Base-by-base conservation (phyloP, 768 basidiomycete species). In the Lactarius indigo region DNA sequence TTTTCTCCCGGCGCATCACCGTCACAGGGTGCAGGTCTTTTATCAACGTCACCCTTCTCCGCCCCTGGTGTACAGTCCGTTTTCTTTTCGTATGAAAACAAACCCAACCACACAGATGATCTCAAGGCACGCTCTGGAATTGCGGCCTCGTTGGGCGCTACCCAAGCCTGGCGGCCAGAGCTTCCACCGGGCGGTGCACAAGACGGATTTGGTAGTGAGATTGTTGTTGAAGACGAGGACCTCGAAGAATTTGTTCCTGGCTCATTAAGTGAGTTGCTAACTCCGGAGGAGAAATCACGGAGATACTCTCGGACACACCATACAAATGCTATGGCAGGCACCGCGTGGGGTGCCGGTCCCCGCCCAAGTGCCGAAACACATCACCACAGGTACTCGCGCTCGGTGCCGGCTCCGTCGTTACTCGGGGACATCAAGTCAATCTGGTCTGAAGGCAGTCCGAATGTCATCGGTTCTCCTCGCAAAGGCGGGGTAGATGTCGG, bases 161-260 rank as follows among this genome's bases (percentile, higher is more conserved):
- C 82, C 75, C 81, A 81, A 73, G 73, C 80, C 76, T 73, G 83
- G 82, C 68, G 70, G 12, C 62, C 71, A 17, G 74, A 75, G 20
- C 42, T 57, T 65, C 44, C 66, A 33, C 59, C 57, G 54, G 67
- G 59, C 0, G 61, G 65, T 8, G 57, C 57, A 30, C 61, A 55
- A 39, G 68, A 63, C 30, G 59, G 30, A 28, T 64, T 69, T 31
- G 61, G 69, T 37, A 68, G 71, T 56, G 77, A 75, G 20, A 83
- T 82, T 20, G 76, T 78, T 41, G 84, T 84, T 0, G 87, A 87
- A 23, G 90, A 90, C 58, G 92, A 87, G 55, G 92, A 95, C 70
- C 74, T 92, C 57, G 93, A 94, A 73, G 95, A 94, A 64, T 91
- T 98, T 75, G 75, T 98, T 35, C 96, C 96, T 0, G 88, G 91